A percentile compares a stretch with the other conserved stretches of the same genome.
These are phyloP conservation scores for Boletus reticuloceps DNA, from an alignment of 768 basidiomycete genomes.

Conservation along the genomic window DNA sequence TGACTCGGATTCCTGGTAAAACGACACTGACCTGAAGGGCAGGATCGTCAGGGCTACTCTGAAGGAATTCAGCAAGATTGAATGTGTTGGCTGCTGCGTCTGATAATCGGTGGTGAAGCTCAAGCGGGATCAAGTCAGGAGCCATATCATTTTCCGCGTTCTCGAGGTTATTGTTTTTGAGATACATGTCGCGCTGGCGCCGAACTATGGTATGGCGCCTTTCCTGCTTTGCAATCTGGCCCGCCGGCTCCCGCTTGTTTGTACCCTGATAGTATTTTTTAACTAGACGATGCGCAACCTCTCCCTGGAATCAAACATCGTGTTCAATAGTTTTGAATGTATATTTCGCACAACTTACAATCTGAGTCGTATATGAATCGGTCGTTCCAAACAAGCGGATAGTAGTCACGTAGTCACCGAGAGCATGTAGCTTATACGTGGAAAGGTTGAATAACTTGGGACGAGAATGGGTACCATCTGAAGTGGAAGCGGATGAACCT, in stretches of 20 bases:
- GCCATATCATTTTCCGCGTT: too few species aligned
- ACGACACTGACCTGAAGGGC: not conserved
- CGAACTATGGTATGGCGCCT: not conserved
- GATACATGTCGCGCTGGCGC: not conserved
- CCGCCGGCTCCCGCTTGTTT: conserved; percentile 15
- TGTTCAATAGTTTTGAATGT: too few species aligned
- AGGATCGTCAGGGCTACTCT: not conserved
- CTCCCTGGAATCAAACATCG: conserved; percentile 23
- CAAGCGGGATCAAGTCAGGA: too few species aligned
- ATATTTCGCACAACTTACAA: too few species aligned
- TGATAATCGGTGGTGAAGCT: not conserved
- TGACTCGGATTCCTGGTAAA: too few species aligned
- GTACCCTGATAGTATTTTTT: conserved; percentile 30
- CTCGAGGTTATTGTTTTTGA: not conserved
- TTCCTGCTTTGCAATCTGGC: conserved; percentile 14
- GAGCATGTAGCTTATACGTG: too few species aligned
- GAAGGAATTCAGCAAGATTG: not conserved
- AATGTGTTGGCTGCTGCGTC: not conserved
- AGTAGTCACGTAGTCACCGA: too few species aligned
- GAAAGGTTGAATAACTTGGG: too few species aligned
- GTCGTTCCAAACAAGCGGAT: too few species aligned
- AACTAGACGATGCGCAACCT: conserved; percentile 30
- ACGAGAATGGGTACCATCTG: too few species aligned
- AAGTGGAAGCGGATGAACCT: too few species aligned
- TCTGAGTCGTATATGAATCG: too few species aligned